Percentiles rank a stretch among this genome's conserved stretches.
Conservation (phyloP, 1,139 yeast genomes). For the Hanseniaspora gamundiae region DNA sequence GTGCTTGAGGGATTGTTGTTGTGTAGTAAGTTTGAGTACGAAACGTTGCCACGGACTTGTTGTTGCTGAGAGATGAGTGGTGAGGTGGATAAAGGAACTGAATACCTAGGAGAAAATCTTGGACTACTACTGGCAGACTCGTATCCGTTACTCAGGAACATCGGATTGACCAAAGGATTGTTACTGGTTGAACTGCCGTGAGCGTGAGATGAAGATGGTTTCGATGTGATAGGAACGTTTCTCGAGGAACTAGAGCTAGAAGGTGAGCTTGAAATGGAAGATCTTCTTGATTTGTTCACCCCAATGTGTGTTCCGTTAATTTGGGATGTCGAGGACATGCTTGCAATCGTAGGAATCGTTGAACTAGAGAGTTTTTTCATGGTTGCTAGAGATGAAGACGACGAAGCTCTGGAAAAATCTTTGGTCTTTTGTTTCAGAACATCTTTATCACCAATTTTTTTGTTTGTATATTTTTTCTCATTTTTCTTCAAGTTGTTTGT, state of each 20-base stretch:
- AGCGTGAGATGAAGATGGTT: constrained; percentile 17
- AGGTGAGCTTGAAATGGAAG: constrained; percentile 21
- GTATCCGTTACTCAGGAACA: constrained; percentile 18
- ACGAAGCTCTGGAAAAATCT: constrained; percentile 4
- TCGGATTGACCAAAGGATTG: constrained; percentile 17
- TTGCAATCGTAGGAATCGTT: background rate
- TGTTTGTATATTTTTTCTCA: constrained; percentile 1
- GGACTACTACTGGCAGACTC: constrained; percentile 8
- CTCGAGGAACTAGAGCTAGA: constrained; percentile 19
- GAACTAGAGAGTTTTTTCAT: constrained; percentile 5
- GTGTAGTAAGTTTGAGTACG: constrained; percentile 3
- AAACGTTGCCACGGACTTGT: constrained; percentile 4
- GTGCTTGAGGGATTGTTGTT: constrained; percentile 3
- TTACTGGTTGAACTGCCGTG: constrained; percentile 12
- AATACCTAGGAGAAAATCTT: constrained; percentile 4
- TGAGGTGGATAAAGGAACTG: constrained; percentile 1
- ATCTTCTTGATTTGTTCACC: constrained; percentile 16
- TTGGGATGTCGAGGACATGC: background rate
- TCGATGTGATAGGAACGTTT: constrained; percentile 25
- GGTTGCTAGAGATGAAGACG: constrained; percentile 6
- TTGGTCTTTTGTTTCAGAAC: background rate
- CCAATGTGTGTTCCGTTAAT: background rate
- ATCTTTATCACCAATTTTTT: constrained; percentile 3
- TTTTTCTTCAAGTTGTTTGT: background rate
- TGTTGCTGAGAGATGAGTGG: background rate